Base-by-base conservation (phyloP, 176 grass and related monocot genomes). In the Bromus sterilis region DNA sequence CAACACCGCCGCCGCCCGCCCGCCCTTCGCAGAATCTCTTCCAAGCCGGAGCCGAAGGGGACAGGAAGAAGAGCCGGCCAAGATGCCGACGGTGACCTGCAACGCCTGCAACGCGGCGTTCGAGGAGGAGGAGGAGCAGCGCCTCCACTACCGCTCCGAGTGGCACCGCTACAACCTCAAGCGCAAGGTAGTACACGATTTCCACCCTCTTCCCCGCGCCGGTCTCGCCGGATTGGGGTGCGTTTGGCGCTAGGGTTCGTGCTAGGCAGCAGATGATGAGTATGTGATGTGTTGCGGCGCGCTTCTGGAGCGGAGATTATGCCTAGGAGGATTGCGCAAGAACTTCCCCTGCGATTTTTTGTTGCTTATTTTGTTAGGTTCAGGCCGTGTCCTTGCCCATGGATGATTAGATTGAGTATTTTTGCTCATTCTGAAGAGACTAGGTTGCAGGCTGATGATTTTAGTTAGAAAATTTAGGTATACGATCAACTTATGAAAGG, bases 111-210 rank as follows among this genome's bases (percentile, higher is more conserved):
- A 93, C 87, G 78, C 88, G n/a, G 87, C 83, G 83, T 90, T 93
- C 75, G 91, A 89, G 9, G 93, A 71, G 24, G 93, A 99, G 71
- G 85, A 70, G 80, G 36, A 92, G 72, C 93, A 93, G 87, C 94
- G 85, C 76, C 85, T 93, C 11, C 97, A 99, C 82, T 96, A 92
- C 82, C 88, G 97, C 70, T 99, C 93, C 35, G 89, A 99, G 64
- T 99, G 97, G 93, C 97, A 99, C 89, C 91, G 93, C 82, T 99
- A 99, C 85, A 99, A 99, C 77, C 93, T 99, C 80, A 99, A 96
- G 87, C 86, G 97, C 86, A 99, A 99, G 97, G 96, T 99, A 86
- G 48, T 67, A 18, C 0, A 0, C 21, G 21, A 28, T 12, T 56
- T 0, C 15, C 11, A 4, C 80, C 65, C 13, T 36, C 71, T 16